A percentile compares a stretch with the other conserved stretches of the same genome.
Conservation (phyloP, 441 rosid genomes). For the Cnidoscolus chayamansa region DNA sequence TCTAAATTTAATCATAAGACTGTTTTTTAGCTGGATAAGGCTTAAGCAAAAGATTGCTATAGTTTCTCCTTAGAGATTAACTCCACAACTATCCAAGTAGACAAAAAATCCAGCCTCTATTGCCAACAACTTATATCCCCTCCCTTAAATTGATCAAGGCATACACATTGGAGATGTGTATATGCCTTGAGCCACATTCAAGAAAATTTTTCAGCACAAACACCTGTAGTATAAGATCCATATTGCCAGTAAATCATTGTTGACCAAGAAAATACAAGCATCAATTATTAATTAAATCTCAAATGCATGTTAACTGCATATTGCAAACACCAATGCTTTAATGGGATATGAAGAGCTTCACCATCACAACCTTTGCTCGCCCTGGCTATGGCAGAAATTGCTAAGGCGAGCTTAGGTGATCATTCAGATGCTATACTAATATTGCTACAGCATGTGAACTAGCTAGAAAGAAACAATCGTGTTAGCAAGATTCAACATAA, state of each 20-base stretch:
- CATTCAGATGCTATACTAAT: not conserved
- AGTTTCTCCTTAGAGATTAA: not conserved
- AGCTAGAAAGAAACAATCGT: not conserved
- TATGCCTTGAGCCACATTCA: not conserved
- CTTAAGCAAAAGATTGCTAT: not conserved
- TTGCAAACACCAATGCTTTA: not conserved
- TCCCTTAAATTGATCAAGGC: not conserved
- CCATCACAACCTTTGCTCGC: not conserved
- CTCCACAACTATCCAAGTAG: too few relatives aligned
- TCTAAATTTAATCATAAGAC: too few relatives aligned
- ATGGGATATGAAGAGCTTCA: not conserved
- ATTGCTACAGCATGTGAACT: not conserved
- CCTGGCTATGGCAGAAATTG: not conserved
- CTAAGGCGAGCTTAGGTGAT: not conserved
- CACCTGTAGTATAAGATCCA: not conserved
- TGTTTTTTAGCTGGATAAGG: not conserved
- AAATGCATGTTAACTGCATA: not conserved
- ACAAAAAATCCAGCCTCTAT: slow-evolving; percentile 1
- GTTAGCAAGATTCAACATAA: not conserved
- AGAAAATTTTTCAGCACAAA: not conserved
- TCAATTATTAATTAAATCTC: not conserved
- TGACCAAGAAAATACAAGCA: not conserved
- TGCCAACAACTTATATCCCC: not conserved
- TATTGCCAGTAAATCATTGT: not conserved
- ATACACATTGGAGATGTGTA: not conserved